Evolutionary conservation across 1,139 yeast genomes (phyloP), one percentile per base, ranked within the genome.

Genomic region (Cylindricascospora bacillispora): DNA sequence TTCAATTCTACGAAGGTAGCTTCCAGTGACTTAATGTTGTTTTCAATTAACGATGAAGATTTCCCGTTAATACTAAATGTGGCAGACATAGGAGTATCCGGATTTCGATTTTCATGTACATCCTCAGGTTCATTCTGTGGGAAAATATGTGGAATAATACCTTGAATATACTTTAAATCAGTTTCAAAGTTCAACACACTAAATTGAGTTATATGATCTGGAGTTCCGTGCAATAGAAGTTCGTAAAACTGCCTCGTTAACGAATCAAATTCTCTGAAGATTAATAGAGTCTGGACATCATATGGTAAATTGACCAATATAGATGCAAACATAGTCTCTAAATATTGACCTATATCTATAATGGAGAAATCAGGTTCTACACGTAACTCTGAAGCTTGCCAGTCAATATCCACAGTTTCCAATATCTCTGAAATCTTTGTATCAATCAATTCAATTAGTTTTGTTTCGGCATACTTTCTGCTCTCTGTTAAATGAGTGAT

Each of bases 191-290:
- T 78, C 20, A 57, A 48, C 0, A 78, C 60, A 6, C 79, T 69
- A 30, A 54, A 65, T 3, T 60, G 58, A 1, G 71, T 60, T 31
- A 56, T 62, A 9, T 62, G 53, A 2, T 49, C 28, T 5, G 53
- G 49, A 2, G 70, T 58, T 3, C 73, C 73, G 28, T 63, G 60
- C 28, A 73, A 61, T 37, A 86, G 62, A 12, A 76, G 62, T 30
- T 65, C 65, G 38, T 80, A 61, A 49, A 89, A 71, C 38, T 77
- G 72, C 26, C 76, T 71, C 0, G 93, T 76, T 35, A 89, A 67
- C 40, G 79, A 77, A 57, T 86, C 97, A 52, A 82, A 82, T 22
- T 89, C 85, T 49, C 93, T 70, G 44, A 85, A 74, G 39, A 86
- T 68, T 19, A 93, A 72, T 39, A 86, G 60, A 3, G 92, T 75